Percentiles rank a stretch among this genome's conserved stretches.
Evolutionary conservation across 1,284 basidiomycete species (phyloP).

Genomic region (Wolfiporia cocos): DNA sequence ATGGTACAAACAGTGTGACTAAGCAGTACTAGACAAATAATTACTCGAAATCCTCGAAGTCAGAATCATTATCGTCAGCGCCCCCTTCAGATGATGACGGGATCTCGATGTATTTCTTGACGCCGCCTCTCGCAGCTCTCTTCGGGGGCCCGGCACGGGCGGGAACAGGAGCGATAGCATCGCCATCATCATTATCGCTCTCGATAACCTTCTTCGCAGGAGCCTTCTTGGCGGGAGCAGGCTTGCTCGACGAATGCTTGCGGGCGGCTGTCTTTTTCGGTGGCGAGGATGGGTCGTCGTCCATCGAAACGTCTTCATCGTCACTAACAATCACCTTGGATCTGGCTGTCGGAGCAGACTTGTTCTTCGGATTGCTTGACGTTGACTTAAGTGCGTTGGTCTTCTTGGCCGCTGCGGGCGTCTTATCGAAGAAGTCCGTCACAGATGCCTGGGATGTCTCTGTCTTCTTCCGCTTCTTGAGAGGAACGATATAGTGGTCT

Average conservation of each 20-base stretch:
- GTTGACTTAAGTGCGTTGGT: slow-evolving; percentile 22
- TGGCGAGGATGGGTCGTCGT: slow-evolving; percentile 15
- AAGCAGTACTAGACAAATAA: no score
- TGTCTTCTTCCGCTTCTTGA: slow-evolving; percentile 31
- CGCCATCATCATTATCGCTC: slow-evolving; percentile 29
- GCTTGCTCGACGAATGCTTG: slow-evolving; percentile 5
- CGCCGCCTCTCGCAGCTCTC: slow-evolving; percentile 28
- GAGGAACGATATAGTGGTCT: slow-evolving; percentile 35
- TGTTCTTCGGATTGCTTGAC: slow-evolving; percentile 14
- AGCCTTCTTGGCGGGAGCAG: slow-evolving; percentile 3
- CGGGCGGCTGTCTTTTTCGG: slow-evolving; percentile 13
- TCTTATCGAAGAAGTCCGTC: slow-evolving; percentile 59
- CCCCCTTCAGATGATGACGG: slow-evolving; percentile 29
- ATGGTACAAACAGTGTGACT: no score
- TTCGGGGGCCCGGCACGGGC: slow-evolving; percentile 27
- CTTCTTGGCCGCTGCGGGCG: slow-evolving; percentile 24
- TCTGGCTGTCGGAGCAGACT: slow-evolving; percentile 35
- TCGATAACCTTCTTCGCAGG: slow-evolving; percentile 11
- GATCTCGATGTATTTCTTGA: slow-evolving; percentile 36
- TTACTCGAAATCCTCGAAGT: slow-evolving; percentile 27
- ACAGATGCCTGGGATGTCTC: slow-evolving; percentile 38
- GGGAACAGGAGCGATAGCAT: slow-evolving; percentile 17
- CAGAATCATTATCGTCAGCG: slow-evolving; percentile 18
- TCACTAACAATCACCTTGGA: slow-evolving; percentile 30
- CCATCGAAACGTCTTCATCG: slow-evolving; percentile 25